Conservation (phyloP, 768 basidiomycete genomes). For the Coprinopsis cinerea region DNA sequence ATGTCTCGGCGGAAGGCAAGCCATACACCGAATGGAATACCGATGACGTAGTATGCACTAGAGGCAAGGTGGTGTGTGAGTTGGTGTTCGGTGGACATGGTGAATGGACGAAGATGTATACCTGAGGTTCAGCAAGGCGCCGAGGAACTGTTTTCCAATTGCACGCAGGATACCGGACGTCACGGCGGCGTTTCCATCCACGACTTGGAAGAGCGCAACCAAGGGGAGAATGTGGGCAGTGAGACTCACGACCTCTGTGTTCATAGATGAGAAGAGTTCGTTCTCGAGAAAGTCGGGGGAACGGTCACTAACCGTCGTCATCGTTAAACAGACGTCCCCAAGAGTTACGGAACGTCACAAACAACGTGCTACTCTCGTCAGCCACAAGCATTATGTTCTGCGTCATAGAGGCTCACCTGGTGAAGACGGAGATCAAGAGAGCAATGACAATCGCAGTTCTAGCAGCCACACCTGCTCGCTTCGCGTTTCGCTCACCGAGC, state of each 20-base stretch:
- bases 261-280: not conserved
- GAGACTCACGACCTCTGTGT: constrained; percentile 44
- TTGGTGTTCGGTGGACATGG: not conserved
- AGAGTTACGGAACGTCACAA: constrained; percentile 52
- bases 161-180: constrained; percentile 78
- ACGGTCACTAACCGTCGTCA: constrained; percentile 41
- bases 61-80: not conserved
- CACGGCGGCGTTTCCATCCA: constrained; percentile 70
- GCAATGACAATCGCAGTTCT: constrained; percentile 62
- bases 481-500: constrained; percentile 72
- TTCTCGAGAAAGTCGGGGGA: not conserved
- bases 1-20: constrained; percentile 58
- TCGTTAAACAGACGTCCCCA: constrained; percentile 76
- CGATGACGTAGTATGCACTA: constrained; percentile 76
- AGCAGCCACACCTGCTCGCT: constrained; percentile 66
- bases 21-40: constrained; percentile 78
- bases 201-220: constrained; percentile 77
- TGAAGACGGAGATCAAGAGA: constrained; percentile 55
- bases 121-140: constrained; percentile 75
- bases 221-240: constrained; percentile 71
- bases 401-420: constrained; percentile 39
- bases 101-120: constrained; percentile 23
- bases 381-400: not conserved
- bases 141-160: constrained; percentile 72
- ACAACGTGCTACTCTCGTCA: constrained; percentile 35